Percentiles rank a stretch among this genome's conserved stretches.
These are phyloP conservation scores for Exophiala alcalophila DNA, from an alignment of 2,329 filamentous ascomycete species.

Conservation along the genomic window DNA sequence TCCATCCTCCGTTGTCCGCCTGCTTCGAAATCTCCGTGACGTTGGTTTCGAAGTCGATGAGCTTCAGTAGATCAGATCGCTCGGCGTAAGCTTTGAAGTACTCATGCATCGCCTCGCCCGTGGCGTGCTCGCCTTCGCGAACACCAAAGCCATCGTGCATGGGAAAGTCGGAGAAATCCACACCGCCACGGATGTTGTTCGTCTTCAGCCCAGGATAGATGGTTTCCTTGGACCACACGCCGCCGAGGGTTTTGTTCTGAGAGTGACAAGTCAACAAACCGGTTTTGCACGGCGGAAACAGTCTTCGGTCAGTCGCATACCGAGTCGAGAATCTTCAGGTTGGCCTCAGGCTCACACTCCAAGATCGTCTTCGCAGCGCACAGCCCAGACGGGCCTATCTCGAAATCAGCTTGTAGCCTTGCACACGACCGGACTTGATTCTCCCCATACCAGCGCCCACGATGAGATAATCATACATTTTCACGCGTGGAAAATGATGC, in stretches of 20 bases:
- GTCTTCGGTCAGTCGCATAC: conserved; percentile 11
- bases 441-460: conserved; percentile 23
- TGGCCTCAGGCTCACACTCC: conserved; percentile 25
- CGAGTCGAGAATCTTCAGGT: conserved; percentile 23
- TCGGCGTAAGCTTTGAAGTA: conserved; percentile 59
- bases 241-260: conserved; percentile 47
- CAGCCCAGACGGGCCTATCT: conserved; percentile 25
- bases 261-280: background rate
- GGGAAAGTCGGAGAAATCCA: conserved; percentile 71
- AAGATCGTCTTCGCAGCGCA: conserved; percentile 29
- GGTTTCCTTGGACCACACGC: conserved; percentile 66
- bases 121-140: conserved; percentile 56
- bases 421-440: background rate
- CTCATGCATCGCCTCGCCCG: conserved; percentile 53
- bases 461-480: conserved; percentile 28
- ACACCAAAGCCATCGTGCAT: conserved; percentile 58
- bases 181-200: conserved; percentile 71
- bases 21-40: conserved; percentile 51
- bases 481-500: too few species aligned
- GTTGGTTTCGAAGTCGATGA: conserved; percentile 52
- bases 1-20: conserved; percentile 43
- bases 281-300: background rate
- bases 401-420: background rate
- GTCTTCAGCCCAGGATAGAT: conserved; percentile 66
- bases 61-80: conserved; percentile 49